Evolutionary conservation across 495 filamentous ascomycete species (phyloP).

Genomic region (Penicillium coprophilum): DNA sequence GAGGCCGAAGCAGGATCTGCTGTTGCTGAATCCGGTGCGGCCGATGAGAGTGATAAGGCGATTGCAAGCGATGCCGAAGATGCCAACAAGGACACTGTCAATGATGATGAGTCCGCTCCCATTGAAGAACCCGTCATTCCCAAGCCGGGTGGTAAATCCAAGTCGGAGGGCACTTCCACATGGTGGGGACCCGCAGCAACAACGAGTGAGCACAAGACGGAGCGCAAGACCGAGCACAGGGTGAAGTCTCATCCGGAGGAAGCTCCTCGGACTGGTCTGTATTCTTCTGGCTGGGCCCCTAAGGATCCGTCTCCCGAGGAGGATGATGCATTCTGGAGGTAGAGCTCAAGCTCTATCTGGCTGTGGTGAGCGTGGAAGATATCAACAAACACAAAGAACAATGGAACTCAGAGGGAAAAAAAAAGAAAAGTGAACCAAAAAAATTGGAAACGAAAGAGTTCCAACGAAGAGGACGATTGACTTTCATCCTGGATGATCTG

Average conservation of each 20-base stretch:
- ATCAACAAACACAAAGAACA: neutral
- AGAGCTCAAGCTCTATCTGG: neutral
- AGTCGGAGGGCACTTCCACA: neutral
- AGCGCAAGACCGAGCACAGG: neutral
- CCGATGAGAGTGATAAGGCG: neutral
- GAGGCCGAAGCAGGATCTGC: constrained; percentile 7
- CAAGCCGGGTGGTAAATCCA: neutral
- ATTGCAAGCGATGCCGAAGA: neutral
- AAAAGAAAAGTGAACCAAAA: neutral
- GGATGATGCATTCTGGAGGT: neutral
- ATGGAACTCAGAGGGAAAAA: neutral
- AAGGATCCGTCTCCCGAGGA: neutral
- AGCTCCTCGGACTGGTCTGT: too few species aligned
- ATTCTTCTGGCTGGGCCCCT: neutral
- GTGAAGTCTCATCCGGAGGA: neutral
- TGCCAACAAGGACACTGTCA: neutral
- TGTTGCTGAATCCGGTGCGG: constrained; percentile 4
- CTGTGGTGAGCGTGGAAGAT: neutral
- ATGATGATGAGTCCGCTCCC: neutral
- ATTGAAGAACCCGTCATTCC: too few species aligned
- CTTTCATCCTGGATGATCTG: neutral
- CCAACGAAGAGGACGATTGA: neutral
- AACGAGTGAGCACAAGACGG: neutral
- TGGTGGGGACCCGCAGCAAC: too few species aligned
- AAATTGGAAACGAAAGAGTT: constrained; percentile 8